Conservation (phyloP, 2,329 filamentous ascomycete species). For the Hypoxylon sp. region DNA sequence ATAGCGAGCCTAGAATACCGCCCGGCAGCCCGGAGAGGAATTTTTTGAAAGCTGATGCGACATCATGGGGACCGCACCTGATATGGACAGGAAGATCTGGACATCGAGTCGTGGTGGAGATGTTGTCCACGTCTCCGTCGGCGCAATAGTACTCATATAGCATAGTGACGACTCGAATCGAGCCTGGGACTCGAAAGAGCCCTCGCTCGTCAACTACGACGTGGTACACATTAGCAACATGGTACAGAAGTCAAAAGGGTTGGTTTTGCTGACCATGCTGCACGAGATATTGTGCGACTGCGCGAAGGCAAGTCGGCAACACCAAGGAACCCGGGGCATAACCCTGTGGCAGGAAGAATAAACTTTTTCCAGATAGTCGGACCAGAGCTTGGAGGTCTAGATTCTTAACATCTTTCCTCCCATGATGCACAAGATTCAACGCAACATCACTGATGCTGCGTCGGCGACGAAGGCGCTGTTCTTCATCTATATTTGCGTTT, state of each 20-base stretch:
- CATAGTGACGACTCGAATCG: constrained; percentile 64
- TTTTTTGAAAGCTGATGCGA: constrained; percentile 75
- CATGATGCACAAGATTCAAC: constrained; percentile 57
- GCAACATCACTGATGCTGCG: constrained; percentile 69
- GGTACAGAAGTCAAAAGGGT: background rate
- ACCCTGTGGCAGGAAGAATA: constrained; percentile 69
- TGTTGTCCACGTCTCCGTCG: constrained; percentile 60
- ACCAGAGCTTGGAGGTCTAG: constrained; percentile 70
- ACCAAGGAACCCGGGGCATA: constrained; percentile 68
- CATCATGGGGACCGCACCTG: constrained; percentile 69
- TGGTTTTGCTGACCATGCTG: constrained; percentile 64
- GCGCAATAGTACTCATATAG: constrained; percentile 74
- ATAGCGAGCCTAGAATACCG: constrained; percentile 72
- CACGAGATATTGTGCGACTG: constrained; percentile 72
- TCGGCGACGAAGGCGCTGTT: constrained; percentile 55
- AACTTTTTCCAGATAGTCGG: constrained; percentile 71
- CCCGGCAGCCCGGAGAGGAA: constrained; percentile 73
- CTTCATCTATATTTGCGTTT: constrained; percentile 43
- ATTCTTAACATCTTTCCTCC: constrained; percentile 61
- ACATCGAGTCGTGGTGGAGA: constrained; percentile 69
- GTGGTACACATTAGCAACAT: constrained; percentile 37
- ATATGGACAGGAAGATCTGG: constrained; percentile 72
- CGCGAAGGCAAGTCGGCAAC: constrained; percentile 74
- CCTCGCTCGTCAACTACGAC: constrained; percentile 62
- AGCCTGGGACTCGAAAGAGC: constrained; percentile 73